Evolutionary conservation across 257 asterid genomes (phyloP).

Genomic region (Phtheirospermum japonicum): DNA sequence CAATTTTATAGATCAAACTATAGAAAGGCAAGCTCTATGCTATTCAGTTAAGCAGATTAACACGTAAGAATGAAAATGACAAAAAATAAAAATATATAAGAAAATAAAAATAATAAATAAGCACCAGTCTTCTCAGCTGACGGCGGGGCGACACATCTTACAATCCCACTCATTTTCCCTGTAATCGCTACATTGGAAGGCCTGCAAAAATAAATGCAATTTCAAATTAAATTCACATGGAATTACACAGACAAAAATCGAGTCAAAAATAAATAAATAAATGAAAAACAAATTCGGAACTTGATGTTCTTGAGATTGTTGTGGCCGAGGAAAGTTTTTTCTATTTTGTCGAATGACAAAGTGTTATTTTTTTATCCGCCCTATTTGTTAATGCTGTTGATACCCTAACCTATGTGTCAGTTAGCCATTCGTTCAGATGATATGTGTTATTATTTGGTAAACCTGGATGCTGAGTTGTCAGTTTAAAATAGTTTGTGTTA

Average conservation of each 20-base stretch:
- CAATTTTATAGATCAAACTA: not conserved
- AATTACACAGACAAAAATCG: not conserved
- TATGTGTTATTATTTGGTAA: too few species aligned
- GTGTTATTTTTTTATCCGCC: too few species aligned
- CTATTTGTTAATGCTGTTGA: too few species aligned
- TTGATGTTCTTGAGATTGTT: slow-evolving; percentile 43
- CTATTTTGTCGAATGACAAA: too few species aligned
- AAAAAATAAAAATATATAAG: not conserved
- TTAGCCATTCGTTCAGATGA: too few species aligned
- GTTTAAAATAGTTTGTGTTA: too few species aligned
- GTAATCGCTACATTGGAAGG: slow-evolving; percentile 43
- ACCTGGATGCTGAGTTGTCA: too few species aligned
- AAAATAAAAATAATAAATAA: slow-evolving; percentile 13
- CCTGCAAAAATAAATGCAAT: slow-evolving; percentile 38
- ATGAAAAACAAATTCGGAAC: slow-evolving; percentile 26
- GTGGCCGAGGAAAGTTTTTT: slow-evolving; percentile 46
- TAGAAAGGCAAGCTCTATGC: not conserved
- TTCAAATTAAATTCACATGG: not conserved
- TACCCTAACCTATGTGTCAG: too few species aligned
- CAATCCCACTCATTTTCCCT: slow-evolving; percentile 35
- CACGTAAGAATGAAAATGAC: not conserved
- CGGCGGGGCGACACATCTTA: slow-evolving; percentile 71
- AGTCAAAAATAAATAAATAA: not conserved
- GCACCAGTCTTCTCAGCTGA: slow-evolving; percentile 64
- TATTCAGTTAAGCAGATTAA: not conserved